Conservation (phyloP, 148 eudicot species). For the Vaccinium myrtillus region DNA sequence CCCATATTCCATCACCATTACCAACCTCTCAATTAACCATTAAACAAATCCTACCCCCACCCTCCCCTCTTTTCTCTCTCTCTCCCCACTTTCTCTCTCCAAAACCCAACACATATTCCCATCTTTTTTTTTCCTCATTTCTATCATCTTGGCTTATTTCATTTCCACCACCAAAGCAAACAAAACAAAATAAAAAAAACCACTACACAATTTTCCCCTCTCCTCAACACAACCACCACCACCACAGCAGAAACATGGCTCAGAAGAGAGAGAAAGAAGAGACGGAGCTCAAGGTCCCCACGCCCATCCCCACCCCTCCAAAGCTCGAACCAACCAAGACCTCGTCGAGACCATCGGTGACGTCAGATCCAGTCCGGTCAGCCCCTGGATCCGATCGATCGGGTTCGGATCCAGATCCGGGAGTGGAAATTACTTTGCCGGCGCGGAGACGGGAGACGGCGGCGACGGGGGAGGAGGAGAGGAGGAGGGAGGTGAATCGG, state of each 20-base stretch:
- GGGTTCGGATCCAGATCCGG: slow-evolving; percentile 29
- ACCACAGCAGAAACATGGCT: slow-evolving; percentile 34
- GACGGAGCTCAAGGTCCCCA: slow-evolving; percentile 64
- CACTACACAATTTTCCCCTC: background rate
- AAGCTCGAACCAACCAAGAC: slow-evolving; percentile 20
- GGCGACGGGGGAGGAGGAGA: background rate
- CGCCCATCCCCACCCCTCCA: slow-evolving; percentile 22
- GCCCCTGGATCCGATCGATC: slow-evolving; percentile 18
- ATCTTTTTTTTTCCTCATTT: background rate
- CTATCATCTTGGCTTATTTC: background rate
- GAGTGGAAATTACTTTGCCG: background rate
- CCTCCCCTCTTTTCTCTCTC: background rate
- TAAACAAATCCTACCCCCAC: slow-evolving; percentile 10
- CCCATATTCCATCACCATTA: slow-evolving; percentile 28
- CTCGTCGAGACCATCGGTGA: slow-evolving; percentile 8
- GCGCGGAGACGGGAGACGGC: background rate
- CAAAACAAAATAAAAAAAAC: background rate
- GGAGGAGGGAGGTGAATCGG: slow-evolving; percentile 45
- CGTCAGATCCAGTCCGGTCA: slow-evolving; percentile 1
- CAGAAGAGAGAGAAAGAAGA: slow-evolving; percentile 72
- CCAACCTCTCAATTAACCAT: slow-evolving; percentile 33
- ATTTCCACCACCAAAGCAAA: background rate
- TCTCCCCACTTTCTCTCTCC: background rate
- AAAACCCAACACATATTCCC: slow-evolving; percentile 1
- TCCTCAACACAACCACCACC: background rate